Conservation (phyloP, 2,329 filamentous ascomycete species). For the Cadophora sp. region DNA sequence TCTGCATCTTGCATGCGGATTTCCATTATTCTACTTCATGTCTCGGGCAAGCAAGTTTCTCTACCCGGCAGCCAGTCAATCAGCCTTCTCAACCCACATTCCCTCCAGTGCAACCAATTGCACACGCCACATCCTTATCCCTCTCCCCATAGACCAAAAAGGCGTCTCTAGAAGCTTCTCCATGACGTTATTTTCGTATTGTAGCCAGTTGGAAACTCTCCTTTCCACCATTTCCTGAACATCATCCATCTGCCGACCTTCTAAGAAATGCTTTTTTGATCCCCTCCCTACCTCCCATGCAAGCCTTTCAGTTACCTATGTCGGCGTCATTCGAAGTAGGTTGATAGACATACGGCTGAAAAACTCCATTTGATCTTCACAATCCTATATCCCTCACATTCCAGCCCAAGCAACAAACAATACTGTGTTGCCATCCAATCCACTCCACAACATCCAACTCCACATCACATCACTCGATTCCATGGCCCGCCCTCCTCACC, state of each 20-base stretch:
- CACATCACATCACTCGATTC: neutral
- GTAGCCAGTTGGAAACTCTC: neutral
- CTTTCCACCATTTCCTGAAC: neutral
- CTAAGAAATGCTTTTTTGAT: constrained; percentile 3
- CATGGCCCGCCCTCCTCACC: neutral
- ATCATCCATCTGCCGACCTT: too few relatives aligned
- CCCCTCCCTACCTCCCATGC: neutral
- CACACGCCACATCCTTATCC: neutral
- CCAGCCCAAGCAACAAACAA: constrained; percentile 8
- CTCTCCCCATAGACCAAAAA: neutral
- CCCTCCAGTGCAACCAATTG: neutral
- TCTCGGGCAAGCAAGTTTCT: neutral
- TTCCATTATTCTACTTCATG: neutral
- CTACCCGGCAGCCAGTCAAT: neutral
- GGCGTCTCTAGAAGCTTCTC: neutral
- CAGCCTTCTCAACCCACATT: constrained; percentile 1
- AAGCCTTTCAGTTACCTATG: neutral
- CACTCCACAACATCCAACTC: neutral
- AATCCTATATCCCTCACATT: constrained; percentile 14
- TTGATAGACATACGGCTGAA: neutral
- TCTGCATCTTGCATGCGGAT: neutral
- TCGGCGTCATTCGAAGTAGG: neutral
- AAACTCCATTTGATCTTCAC: neutral
- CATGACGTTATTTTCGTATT: neutral
- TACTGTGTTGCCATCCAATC: neutral